A percentile compares a stretch with the other conserved stretches of the same genome.
Evolutionary conservation across 2,329 filamentous ascomycete species (phyloP).

Genomic region (Helminthosporium solani): DNA sequence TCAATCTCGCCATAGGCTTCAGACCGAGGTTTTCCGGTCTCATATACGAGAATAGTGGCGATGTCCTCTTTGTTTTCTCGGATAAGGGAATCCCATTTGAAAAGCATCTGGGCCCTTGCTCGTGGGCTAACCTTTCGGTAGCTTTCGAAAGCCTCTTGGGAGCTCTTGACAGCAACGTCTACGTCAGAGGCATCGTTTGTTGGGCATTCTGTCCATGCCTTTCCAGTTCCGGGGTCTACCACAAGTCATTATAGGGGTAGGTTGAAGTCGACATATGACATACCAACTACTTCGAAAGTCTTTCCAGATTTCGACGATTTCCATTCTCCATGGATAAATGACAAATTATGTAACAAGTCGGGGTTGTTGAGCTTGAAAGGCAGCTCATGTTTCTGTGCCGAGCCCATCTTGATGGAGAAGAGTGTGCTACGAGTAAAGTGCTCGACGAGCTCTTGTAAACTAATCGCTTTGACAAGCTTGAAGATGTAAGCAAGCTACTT

Average conservation of each 20-base stretch:
- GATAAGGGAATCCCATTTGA: constrained; percentile 67
- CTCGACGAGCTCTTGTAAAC: background rate
- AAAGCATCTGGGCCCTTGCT: constrained; percentile 60
- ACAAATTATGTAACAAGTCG: constrained; percentile 56
- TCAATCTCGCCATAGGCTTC: constrained; percentile 57
- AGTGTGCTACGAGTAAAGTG: background rate
- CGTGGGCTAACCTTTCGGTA: constrained; percentile 63
- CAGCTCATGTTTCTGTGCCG: constrained; percentile 34
- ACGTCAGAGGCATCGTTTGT: constrained; percentile 59
- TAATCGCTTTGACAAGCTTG: too few relatives aligned
- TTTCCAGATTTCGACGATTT: constrained; percentile 58
- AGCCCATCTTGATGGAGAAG: constrained; percentile 19
- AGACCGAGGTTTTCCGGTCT: constrained; percentile 56
- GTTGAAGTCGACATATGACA: constrained; percentile 6
- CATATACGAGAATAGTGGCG: constrained; percentile 62
- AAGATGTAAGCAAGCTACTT: background rate
- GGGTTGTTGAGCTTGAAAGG: constrained; percentile 56
- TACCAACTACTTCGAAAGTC: constrained; percentile 58
- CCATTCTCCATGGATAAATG: constrained; percentile 58
- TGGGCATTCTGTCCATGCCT: constrained; percentile 51
- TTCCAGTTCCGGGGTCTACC: constrained; percentile 54
- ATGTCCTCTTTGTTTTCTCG: constrained; percentile 63
- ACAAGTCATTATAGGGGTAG: constrained; percentile 10
- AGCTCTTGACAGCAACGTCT: constrained; percentile 58
- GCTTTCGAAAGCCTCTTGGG: constrained; percentile 60